phyloP scores from a whole-genome alignment of 1,284 basidiomycete genomes.

The Mycosarcoma maydis region DNA sequence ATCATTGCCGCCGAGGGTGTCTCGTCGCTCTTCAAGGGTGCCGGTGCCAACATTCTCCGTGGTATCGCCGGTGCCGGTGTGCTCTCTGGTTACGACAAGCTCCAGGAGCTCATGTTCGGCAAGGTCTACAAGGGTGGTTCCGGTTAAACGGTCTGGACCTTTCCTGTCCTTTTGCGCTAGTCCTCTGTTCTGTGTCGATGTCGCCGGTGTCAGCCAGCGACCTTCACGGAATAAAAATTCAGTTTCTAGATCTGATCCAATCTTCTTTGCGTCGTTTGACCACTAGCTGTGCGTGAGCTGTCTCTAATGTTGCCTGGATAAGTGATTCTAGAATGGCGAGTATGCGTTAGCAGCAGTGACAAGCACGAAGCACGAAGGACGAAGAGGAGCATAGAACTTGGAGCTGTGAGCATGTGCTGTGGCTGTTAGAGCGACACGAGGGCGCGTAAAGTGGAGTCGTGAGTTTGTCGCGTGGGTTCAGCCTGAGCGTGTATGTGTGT shows the following conservation, averaged over 20 bases:
- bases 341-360: no score
- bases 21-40: constrained; percentile 76
- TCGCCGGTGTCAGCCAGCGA: constrained; percentile 5
- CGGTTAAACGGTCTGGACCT: constrained; percentile 29
- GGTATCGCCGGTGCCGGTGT: constrained; percentile 98
- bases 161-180: not conserved
- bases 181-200: constrained; percentile 24
- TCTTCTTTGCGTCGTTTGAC: no score
- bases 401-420: no score
- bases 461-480: not conserved
- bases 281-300: no score
- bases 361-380: no score
- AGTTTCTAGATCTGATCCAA: constrained; percentile 39
- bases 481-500: not conserved
- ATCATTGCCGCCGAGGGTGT: constrained; percentile 84
- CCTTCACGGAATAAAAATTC: constrained; percentile 40
- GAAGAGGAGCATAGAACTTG: no score
- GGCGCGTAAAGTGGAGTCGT: constrained; percentile 21
- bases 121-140: constrained; percentile 66
- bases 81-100: constrained; percentile 83
- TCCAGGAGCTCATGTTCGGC: constrained; percentile 73
- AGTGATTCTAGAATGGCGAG: no score
- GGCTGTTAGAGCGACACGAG: no score
- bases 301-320: no score
- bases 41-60: constrained; percentile 97